Evolutionary conservation across 768 basidiomycete genomes (phyloP).

Genomic region (Dentipellis fragilis): DNA sequence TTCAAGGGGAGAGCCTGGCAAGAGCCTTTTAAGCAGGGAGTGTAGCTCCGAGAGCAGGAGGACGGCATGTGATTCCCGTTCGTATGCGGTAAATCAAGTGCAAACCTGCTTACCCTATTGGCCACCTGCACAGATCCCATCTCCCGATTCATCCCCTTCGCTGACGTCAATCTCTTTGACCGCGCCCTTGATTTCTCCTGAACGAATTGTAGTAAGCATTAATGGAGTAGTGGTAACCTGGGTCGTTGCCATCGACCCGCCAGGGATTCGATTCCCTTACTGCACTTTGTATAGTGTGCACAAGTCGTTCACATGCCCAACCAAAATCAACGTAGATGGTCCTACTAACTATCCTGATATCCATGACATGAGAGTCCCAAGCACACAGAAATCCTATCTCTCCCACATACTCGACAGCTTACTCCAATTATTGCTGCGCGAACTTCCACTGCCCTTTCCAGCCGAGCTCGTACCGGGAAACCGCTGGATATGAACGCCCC

Average conservation of each 20-base stretch:
- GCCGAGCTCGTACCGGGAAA: conserved; percentile 10
- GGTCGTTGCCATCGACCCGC: conserved; percentile 65
- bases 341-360: not conserved
- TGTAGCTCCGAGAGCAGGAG: not conserved
- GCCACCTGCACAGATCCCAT: not conserved
- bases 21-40: not conserved
- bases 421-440: not conserved
- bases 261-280: conserved; percentile 14
- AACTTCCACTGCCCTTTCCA: not conserved
- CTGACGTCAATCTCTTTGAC: not conserved
- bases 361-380: too few species aligned
- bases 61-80: too few species aligned
- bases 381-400: too few species aligned
- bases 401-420: not conserved
- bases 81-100: not conserved
- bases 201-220: conserved; percentile 15
- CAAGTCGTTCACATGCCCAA: not conserved
- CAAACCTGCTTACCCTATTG: not conserved
- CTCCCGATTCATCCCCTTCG: not conserved
- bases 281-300: not conserved
- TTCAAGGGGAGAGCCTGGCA: not conserved
- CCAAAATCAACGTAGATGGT: too few species aligned
- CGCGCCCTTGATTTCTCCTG: not conserved
- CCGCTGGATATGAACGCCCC: conserved; percentile 15
- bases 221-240: conserved; percentile 61